Conservation (phyloP, 2,329 filamentous ascomycete species). For the Domatiomyces catenatus region DNA sequence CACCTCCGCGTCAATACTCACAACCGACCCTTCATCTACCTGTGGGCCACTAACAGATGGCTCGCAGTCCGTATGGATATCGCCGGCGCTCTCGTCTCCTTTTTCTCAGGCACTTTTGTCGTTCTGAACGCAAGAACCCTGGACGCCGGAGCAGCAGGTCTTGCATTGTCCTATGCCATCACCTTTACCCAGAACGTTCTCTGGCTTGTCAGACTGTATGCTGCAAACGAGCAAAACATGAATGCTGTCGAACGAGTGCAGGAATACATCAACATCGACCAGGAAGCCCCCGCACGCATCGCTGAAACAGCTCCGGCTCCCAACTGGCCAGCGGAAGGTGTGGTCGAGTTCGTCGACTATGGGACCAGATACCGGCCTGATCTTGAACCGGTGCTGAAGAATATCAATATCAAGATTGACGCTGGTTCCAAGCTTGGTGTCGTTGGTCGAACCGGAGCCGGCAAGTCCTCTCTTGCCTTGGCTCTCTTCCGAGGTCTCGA, state of each 20-base stretch:
- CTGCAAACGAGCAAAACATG: constrained; percentile 97
- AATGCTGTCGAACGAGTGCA: constrained; percentile 96
- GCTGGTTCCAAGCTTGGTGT: constrained; percentile 89
- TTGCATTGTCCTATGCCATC: constrained; percentile 89
- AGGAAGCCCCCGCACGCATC: constrained; percentile 67
- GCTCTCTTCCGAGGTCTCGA: constrained; percentile 89
- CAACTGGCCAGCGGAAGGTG: constrained; percentile 74
- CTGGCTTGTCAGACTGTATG: constrained; percentile 89
- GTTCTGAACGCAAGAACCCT: constrained; percentile 67
- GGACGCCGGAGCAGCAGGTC: constrained; percentile 78
- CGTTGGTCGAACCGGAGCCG: constrained; percentile 85
- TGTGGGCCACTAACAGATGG: constrained; percentile 97
- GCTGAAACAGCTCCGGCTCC: constrained; percentile 60
- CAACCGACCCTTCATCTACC: constrained; percentile 81
- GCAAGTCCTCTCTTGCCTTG: constrained; percentile 87
- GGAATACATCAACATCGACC: constrained; percentile 91
- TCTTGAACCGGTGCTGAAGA: constrained; percentile 69
- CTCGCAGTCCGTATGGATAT: constrained; percentile 83
- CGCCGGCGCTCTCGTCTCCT: constrained; percentile 77
- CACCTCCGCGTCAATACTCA: constrained; percentile 76
- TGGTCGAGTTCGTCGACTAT: constrained; percentile 78
- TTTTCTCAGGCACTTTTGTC: constrained; percentile 86
- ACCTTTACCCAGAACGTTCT: constrained; percentile 94
- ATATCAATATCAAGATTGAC: constrained; percentile 72
- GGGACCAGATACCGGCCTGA: constrained; percentile 78